Percentiles rank a stretch among this genome's conserved stretches.
Conservation (phyloP, 1,284 basidiomycete species). For the Anthracocystis setariae region DNA sequence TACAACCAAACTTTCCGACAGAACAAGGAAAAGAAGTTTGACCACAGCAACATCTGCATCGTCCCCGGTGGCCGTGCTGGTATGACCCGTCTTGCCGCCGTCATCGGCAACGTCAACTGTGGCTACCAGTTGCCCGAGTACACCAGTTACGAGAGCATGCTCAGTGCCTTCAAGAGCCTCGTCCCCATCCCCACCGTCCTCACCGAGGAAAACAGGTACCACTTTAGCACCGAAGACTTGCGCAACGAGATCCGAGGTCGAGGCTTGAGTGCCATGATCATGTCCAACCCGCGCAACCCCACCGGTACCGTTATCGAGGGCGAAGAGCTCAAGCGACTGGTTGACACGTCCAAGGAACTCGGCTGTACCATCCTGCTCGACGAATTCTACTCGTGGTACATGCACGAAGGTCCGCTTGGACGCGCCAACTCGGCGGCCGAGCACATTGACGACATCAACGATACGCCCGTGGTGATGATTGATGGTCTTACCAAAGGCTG, state of each 20-base stretch:
- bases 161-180: constrained; percentile 86
- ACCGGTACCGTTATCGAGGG: constrained; percentile 80
- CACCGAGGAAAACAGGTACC: constrained; percentile 73
- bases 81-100: constrained; percentile 87
- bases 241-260: constrained; percentile 59
- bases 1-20: constrained; percentile 86
- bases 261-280: constrained; percentile 84
- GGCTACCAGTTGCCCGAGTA: constrained; percentile 85
- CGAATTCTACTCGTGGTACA: constrained; percentile 91
- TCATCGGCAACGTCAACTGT: constrained; percentile 78
- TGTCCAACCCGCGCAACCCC: constrained; percentile 90
- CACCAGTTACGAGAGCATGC: constrained; percentile 76
- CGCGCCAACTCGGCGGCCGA: constrained; percentile 82
- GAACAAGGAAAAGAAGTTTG: constrained; percentile 83
- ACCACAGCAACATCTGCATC: constrained; percentile 85
- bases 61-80: constrained; percentile 90
- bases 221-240: constrained; percentile 76
- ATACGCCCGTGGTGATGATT: constrained; percentile 83
- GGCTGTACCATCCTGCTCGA: constrained; percentile 84
- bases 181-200: constrained; percentile 73
- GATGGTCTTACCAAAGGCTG: constrained; percentile 90
- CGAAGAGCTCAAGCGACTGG: constrained; percentile 82
- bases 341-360: constrained; percentile 76
- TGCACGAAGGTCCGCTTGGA: constrained; percentile 80
- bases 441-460: constrained; percentile 84